Evolutionary conservation across 495 filamentous ascomycete species (phyloP), one percentile per base, ranked within the genome.

Genomic region (Penicillium bovifimosum): DNA sequence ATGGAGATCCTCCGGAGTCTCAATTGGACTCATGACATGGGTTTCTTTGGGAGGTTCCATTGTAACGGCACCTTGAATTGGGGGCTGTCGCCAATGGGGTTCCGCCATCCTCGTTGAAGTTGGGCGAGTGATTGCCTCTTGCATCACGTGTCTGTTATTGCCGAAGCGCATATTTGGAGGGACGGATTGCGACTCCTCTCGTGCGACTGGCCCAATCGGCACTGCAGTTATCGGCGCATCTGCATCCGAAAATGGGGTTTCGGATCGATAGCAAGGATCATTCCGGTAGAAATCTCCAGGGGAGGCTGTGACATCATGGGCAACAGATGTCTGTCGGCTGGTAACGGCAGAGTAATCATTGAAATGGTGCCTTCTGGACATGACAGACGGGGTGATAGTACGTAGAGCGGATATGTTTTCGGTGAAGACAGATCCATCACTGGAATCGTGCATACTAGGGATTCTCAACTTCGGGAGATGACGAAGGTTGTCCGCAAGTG

Each of bases 171-270:
- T 96, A 67, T 96, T 82, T 5, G 93, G 92, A 17, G 93, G 93
- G 0, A 96, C 93, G 1, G 91, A 96, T 59, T 95, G 88, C 5
- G 89, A 91, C 9, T 70, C 69, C 46, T 87, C 82, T 2, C 93
- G 83, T 6, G 81, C 76, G 39, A 92, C 73, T 2, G 86, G 86
- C 0, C 83, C 86, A 3, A 83, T 52, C 0, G 82, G 83, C 16
- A 91, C 72, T 5, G 87, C 80, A 1, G 88, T 93, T 3, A 95
- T 63, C 0, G 93, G 91, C n/a, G 87, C 85, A 66, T 97, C 93
- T 75, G 88, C 86, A 48, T 91, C 90, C 0, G 91, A 95, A 58
- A 88, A 83, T 2, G 93, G 91, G 0, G 90, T 95, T 7, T 76
- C 78, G 6, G 16, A 24, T 0, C 29, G 29, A 20, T 46, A 46